Percentiles rank a stretch among this genome's conserved stretches.
Evolutionary conservation across 768 basidiomycete species (phyloP).

Genomic region (Imleria badia): DNA sequence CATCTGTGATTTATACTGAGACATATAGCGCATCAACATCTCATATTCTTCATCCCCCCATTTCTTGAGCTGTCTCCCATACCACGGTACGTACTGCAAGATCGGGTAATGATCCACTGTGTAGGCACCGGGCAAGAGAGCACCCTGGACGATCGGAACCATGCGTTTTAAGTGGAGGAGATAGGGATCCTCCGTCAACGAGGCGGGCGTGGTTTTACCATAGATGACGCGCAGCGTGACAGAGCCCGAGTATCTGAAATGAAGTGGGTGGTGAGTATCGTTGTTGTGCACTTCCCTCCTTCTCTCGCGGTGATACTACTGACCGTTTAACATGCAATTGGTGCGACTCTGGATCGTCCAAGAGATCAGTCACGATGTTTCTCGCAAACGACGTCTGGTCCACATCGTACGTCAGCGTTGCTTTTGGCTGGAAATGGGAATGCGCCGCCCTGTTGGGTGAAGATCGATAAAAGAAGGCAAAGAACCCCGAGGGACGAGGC

Average conservation of each 20-base stretch:
- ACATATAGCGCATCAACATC: conserved; percentile 48
- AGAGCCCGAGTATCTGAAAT: conserved; percentile 25
- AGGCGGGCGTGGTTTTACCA: conserved; percentile 23
- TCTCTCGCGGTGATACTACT: conserved; percentile 18
- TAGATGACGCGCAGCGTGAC: conserved; percentile 30
- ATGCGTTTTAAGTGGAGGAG: conserved; percentile 30
- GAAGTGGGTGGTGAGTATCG: background rate
- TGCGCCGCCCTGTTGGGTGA: conserved; percentile 44
- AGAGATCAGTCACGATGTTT: conserved; percentile 21
- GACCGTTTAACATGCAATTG: conserved; percentile 34
- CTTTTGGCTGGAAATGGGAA: conserved; percentile 51
- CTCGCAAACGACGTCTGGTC: conserved; percentile 42
- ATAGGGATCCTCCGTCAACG: conserved; percentile 18
- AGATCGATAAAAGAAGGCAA: background rate
- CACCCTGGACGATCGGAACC: conserved; percentile 30
- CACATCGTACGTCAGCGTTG: conserved; percentile 43
- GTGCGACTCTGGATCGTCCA: conserved; percentile 25
- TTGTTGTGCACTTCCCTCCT: too few species aligned
- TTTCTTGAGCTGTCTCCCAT: conserved; percentile 50
- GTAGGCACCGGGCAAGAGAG: conserved; percentile 34
- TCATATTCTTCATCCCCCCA: conserved; percentile 54
- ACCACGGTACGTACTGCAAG: conserved; percentile 56
- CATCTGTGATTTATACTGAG: conserved; percentile 43
- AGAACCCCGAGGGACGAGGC: background rate
- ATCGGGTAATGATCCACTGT: conserved; percentile 37